phyloP scores from a whole-genome alignment of 2,329 filamentous ascomycete genomes.

The Diaporthe sp. region DNA sequence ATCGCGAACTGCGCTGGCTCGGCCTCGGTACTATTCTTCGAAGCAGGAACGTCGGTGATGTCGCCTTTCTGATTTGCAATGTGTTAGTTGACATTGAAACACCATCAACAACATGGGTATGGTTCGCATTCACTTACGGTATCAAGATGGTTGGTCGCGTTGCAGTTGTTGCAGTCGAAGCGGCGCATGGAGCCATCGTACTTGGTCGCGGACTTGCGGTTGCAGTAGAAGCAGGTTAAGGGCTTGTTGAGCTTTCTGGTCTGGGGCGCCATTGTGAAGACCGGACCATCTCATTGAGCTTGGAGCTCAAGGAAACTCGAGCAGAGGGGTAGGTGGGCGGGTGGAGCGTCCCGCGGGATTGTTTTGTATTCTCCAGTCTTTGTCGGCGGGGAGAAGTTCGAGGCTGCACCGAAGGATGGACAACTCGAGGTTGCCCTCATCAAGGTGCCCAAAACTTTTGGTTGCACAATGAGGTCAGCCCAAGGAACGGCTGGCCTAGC shows the following conservation, averaged over 20 bases:
- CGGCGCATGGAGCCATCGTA: conserved; percentile 70
- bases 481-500: not conserved
- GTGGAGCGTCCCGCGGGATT: not conserved
- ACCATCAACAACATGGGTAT: not conserved
- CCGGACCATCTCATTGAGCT: conserved; percentile 28
- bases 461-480: conserved; percentile 24
- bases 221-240: conserved; percentile 87
- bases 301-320: conserved; percentile 9
- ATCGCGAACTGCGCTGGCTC: conserved; percentile 61
- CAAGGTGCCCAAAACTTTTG: conserved; percentile 29
- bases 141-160: conserved; percentile 90
- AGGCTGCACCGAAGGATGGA: conserved; percentile 19
- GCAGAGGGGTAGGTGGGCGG: not conserved
- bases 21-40: conserved; percentile 62
- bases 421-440: conserved; percentile 19
- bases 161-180: conserved; percentile 83
- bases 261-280: conserved; percentile 56
- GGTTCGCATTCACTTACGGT: conserved; percentile 67
- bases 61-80: conserved; percentile 75
- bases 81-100: not conserved
- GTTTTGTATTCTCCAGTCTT: conserved; percentile 34
- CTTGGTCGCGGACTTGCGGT: conserved; percentile 71
- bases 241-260: conserved; percentile 48
- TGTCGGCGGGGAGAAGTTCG: conserved; percentile 25
- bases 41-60: conserved; percentile 86